Evolutionary conservation across 1,284 basidiomycete genomes (phyloP).

Genomic region (Porogramme epimiltina): DNA sequence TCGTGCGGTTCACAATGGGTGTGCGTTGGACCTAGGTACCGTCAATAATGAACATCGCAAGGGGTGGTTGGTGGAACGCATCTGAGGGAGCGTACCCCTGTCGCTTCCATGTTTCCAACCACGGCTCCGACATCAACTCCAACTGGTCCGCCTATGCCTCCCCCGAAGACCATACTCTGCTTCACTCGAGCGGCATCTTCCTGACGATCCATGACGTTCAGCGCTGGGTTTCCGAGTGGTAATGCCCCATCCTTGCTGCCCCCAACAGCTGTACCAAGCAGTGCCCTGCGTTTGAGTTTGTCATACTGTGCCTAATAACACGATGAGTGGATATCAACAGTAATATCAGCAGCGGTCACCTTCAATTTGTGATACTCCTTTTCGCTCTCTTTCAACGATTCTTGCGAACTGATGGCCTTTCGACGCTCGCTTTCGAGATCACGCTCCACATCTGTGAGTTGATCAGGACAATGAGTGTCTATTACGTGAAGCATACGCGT

Average conservation of each 20-base stretch:
- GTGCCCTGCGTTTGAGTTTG: constrained; percentile 76
- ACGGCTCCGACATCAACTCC: constrained; percentile 54
- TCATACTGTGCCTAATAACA: constrained; percentile 60
- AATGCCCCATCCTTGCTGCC: constrained; percentile 19
- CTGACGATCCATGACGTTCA: constrained; percentile 17
- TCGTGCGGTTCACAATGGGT: constrained; percentile 57
- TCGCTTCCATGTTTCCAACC: constrained; percentile 71
- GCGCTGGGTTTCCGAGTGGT: constrained; percentile 11
- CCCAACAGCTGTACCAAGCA: constrained; percentile 46
- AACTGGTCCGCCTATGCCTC: constrained; percentile 11
- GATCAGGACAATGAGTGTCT: too few species aligned
- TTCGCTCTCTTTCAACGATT: constrained; percentile 72
- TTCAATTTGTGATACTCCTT: constrained; percentile 88
- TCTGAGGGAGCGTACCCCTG: constrained; percentile 47
- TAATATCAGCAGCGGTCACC: constrained; percentile 35
- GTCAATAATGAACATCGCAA: not conserved
- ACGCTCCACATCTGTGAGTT: constrained; percentile 63
- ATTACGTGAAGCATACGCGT: constrained; percentile 11
- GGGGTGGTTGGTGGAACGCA: not conserved
- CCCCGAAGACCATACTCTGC: constrained; percentile 21
- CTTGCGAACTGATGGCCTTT: constrained; percentile 71
- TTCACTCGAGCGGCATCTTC: constrained; percentile 19
- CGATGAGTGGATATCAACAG: not conserved
- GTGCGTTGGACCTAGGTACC: constrained; percentile 67
- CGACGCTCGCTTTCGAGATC: constrained; percentile 79